phyloP scores from a whole-genome alignment of 2,329 filamentous ascomycete genomes.

The Penicillium corylophilum region DNA sequence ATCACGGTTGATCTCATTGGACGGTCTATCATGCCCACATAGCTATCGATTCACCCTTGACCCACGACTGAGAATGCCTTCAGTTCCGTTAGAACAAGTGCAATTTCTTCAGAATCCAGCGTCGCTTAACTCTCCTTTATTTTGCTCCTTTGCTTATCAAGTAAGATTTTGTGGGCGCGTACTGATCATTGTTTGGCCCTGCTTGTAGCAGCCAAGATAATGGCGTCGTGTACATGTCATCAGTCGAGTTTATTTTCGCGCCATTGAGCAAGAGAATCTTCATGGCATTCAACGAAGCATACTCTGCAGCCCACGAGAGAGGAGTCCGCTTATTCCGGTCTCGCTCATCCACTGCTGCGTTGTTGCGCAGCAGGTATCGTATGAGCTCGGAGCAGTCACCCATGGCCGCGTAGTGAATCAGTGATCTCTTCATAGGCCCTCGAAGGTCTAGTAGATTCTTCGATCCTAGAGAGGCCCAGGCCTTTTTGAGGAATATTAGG shows the following conservation, averaged over 20 bases:
- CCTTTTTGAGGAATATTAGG: no score
- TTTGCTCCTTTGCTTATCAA: no score
- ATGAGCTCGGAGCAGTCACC: slow-evolving; percentile 4
- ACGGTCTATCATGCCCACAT: no score
- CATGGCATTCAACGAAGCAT: background rate
- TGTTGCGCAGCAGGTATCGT: background rate
- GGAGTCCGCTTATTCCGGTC: slow-evolving; percentile 7
- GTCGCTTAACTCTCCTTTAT: background rate
- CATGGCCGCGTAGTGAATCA: slow-evolving; percentile 4
- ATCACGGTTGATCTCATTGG: no score
- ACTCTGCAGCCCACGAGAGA: slow-evolving; percentile 10
- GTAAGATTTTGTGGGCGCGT: no score
- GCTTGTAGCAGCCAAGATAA: slow-evolving; percentile 1
- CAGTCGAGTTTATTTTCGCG: background rate
- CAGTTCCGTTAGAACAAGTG: no score
- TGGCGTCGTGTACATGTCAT: slow-evolving; percentile 1
- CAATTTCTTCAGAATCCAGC: background rate
- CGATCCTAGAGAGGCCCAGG: no score
- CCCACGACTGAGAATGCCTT: no score
- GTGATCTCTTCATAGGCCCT: background rate
- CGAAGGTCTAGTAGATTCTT: no score
- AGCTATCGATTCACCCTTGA: no score
- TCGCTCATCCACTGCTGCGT: background rate
- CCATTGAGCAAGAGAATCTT: slow-evolving; percentile 5
- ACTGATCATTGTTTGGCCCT: no score